Evolutionary conservation across 306 rosid species (phyloP).

Genomic region (Acacia acuminata): DNA sequence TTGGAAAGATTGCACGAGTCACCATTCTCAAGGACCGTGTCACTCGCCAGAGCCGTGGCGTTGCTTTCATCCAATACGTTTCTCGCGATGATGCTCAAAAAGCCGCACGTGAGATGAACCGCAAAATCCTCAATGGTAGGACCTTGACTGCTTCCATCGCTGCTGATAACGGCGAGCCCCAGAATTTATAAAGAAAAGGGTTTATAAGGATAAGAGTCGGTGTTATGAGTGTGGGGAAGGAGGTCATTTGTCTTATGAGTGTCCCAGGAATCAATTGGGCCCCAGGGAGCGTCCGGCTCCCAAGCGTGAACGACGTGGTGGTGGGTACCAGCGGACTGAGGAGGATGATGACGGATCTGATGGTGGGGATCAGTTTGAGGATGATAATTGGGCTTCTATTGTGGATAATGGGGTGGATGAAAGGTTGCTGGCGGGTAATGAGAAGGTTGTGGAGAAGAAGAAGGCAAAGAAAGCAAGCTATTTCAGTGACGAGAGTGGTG

Average conservation of each 20-base stretch:
- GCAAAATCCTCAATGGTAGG: conserved; percentile 72
- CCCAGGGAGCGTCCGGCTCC: conserved; percentile 64
- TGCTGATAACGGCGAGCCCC: conserved; percentile 82
- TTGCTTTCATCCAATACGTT: conserved; percentile 84
- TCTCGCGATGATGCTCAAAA: conserved; percentile 64
- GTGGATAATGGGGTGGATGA: conserved; percentile 66
- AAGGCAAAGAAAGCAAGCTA: conserved; percentile 64
- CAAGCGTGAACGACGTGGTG: conserved; percentile 38
- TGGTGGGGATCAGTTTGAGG: conserved; percentile 61
- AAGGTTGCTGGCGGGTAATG: conserved; percentile 41
- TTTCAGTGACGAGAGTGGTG: conserved; percentile 84
- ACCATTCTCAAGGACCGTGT: conserved; percentile 82
- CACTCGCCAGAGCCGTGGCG: conserved; percentile 84
- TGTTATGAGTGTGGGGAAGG: conserved; percentile 83
- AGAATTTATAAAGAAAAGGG: conserved; percentile 71
- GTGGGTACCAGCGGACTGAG: conserved; percentile 23
- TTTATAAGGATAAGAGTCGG: conserved; percentile 68
- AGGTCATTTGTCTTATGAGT: conserved; percentile 84
- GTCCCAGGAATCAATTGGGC: conserved; percentile 77
- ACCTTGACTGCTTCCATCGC: conserved; percentile 75
- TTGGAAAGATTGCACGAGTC: conserved; percentile 86
- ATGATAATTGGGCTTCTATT: conserved; percentile 85
- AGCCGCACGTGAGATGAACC: conserved; percentile 57
- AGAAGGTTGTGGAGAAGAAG: conserved; percentile 44
- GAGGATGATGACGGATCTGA: neutral